Evolutionary conservation across 306 rosid genomes (phyloP).

Genomic region (Astragalus membranaceus): DNA sequence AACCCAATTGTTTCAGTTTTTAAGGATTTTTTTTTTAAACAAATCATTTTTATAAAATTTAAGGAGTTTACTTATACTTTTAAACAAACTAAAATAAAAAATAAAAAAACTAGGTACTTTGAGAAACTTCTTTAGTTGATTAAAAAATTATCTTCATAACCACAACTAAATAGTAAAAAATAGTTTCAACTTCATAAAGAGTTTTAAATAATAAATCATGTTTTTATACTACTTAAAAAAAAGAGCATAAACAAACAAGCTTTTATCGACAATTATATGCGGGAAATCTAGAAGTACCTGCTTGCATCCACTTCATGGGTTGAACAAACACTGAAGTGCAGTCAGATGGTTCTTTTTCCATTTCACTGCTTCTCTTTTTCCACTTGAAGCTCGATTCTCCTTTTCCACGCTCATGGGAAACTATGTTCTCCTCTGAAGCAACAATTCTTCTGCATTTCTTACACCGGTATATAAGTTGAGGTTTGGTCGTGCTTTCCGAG

Average conservation of each 20-base stretch:
- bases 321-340: slow-evolving; percentile 81
- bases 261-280: background rate
- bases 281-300: slow-evolving; percentile 37
- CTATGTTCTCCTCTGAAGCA: slow-evolving; percentile 57
- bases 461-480: slow-evolving; percentile 55
- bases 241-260: background rate
- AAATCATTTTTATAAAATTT: no score
- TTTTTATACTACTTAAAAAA: background rate
- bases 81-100: no score
- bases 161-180: background rate
- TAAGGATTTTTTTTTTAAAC: background rate
- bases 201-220: background rate
- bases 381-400: slow-evolving; percentile 71
- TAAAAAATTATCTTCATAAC: background rate
- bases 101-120: background rate
- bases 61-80: background rate
- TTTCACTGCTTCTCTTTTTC: slow-evolving; percentile 49
- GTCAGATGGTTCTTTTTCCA: slow-evolving; percentile 33
- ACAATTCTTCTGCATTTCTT: slow-evolving; percentile 81
- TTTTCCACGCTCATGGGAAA: slow-evolving; percentile 61
- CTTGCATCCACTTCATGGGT: slow-evolving; percentile 87
- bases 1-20: background rate
- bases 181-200: background rate
- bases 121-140: background rate
- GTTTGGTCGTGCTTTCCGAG: slow-evolving; percentile 29